Evolutionary conservation across 768 basidiomycete genomes (phyloP).

Genomic region (Lentinus tigrinus): DNA sequence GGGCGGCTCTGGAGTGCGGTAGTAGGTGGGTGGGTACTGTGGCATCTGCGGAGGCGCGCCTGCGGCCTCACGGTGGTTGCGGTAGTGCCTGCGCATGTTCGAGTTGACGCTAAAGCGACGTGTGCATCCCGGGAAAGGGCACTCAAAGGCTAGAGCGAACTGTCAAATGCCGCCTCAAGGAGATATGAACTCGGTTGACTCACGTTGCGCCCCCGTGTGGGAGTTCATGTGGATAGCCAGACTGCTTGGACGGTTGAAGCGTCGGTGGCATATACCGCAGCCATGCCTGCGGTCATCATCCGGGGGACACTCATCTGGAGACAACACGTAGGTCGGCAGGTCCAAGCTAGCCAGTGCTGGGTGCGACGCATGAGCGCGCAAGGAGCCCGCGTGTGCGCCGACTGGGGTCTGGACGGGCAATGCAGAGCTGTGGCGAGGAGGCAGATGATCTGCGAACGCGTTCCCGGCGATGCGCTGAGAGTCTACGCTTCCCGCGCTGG

Average conservation of each 20-base stretch:
- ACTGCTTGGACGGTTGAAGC: conserved; percentile 68
- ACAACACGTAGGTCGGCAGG: conserved; percentile 9
- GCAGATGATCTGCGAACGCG: not conserved
- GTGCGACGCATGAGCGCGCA: not conserved
- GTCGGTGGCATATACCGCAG: conserved; percentile 49
- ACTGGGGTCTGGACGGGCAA: not conserved
- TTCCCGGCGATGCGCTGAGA: not conserved
- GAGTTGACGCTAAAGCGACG: conserved; percentile 82
- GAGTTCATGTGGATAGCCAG: conserved; percentile 64
- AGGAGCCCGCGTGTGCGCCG: not conserved
- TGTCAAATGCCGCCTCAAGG: not conserved
- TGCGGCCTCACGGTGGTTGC: conserved; percentile 49
- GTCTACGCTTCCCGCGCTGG: not conserved
- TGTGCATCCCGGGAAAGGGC: conserved; percentile 72
- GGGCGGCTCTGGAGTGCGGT: not conserved
- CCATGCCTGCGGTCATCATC: conserved; percentile 27
- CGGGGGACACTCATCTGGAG: conserved; percentile 12
- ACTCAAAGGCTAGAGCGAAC: conserved; percentile 56
- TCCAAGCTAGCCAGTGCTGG: not conserved
- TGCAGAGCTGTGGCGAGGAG: not conserved
- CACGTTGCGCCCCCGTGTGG: conserved; percentile 67
- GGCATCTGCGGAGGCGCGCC: not conserved
- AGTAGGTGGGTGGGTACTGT: not conserved
- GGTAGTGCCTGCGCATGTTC: conserved; percentile 79
- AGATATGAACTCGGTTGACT: conserved; percentile 23